Evolutionary conservation across 805 yeast genomes (phyloP), one percentile per base, ranked within the genome.

Genomic region (Myxozyma lipomycoides): DNA sequence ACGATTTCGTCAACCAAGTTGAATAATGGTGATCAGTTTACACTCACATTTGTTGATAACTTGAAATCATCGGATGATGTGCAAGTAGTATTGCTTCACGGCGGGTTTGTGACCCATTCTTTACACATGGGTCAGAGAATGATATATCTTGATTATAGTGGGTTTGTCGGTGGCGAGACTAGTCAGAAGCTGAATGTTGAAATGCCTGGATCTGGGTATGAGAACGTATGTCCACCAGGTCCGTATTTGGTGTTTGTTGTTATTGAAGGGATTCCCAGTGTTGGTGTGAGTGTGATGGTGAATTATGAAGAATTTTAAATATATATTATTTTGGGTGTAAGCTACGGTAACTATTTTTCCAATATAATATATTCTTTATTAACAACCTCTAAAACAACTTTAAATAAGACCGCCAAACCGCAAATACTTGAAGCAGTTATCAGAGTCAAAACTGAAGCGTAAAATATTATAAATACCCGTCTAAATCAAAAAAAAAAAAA

Each of bases 81-180:
- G 17, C 35, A 46, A 30, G 42, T 52, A n/a, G 52, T 35, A 9
- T 45, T 51, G n/a, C 52, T 52, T 26, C 50, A 47, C 28, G 53
- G 50, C 6, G 56, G 56, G 22, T 51, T 54, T 25, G 51, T 54
- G 17, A 54, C 56, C 18, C 58, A 51, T 26, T 52, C 58, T 15
- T 26, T 41, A 2, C 58, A 54, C 28, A 54, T 54, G 58, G 58
- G 58, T 24, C 51, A 46, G 12, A 39, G 56, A n/a, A 44, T 54
- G 53, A 30, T 54, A 15, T 54, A 52, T 25, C 49, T 52, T 15
- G 58, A 54, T 23, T 21, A 47, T 21, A 30, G 36, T 4, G 51
- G 49, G 1, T 51, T 53, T 18, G 35, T 10, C 7, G 22, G 36
- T 12, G 46, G 40, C 15, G 17, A 4, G n/a, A 15, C 17, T 4